Conservation (phyloP, 345 rosid species). For the Corchorus capsularis region DNA sequence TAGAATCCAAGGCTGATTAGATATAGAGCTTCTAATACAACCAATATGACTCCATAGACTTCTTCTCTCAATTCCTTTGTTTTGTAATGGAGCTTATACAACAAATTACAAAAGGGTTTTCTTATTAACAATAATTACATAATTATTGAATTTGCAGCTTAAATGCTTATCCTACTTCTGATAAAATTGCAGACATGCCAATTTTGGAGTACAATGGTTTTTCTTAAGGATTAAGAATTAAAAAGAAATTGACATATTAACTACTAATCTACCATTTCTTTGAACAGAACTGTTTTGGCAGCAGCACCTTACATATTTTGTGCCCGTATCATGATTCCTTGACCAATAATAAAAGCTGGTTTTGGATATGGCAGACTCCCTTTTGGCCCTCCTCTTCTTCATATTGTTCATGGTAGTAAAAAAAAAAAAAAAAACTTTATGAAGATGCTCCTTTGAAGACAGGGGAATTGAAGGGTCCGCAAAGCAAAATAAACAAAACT, state of each 20-base stretch:
- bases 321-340: neutral
- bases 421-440: neutral
- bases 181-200: neutral
- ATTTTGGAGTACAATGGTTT: neutral
- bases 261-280: neutral
- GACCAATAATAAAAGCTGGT: neutral
- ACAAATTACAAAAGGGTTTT: too few relatives aligned
- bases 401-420: neutral
- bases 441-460: constrained; percentile 50
- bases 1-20: too few relatives aligned
- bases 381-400: neutral
- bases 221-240: too few relatives aligned
- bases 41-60: too few relatives aligned
- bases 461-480: constrained; percentile 52
- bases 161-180: neutral
- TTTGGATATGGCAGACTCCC: neutral
- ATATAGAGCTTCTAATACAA: too few relatives aligned
- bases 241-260: too few relatives aligned
- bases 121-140: too few relatives aligned
- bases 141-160: neutral
- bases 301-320: neutral
- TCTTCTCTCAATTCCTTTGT: too few relatives aligned
- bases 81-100: too few relatives aligned
- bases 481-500: constrained; percentile 50
- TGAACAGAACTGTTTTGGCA: constrained; percentile 5